These are phyloP conservation scores for Hymenoscyphus infarciens DNA, from an alignment of 2,329 filamentous ascomycete species.

Conservation along the genomic window DNA sequence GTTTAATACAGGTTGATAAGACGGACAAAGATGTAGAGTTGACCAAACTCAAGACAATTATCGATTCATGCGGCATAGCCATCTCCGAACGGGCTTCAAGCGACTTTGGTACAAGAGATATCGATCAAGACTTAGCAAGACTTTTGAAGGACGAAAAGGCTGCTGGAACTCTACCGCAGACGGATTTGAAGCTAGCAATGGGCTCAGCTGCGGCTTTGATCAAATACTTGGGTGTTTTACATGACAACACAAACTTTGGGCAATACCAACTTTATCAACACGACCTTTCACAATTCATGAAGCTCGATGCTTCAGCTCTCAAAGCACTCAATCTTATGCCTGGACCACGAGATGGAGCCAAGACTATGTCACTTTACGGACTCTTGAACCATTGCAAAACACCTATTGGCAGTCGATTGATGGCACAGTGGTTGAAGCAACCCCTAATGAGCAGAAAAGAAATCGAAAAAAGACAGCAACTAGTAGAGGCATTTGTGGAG, in stretches of 20 bases:
- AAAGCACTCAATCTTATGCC: constrained; percentile 97
- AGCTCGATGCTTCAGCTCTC: constrained; percentile 88
- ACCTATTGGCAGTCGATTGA: constrained; percentile 79
- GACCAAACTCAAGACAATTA: constrained; percentile 80
- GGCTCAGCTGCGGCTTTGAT: constrained; percentile 89
- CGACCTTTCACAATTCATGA: constrained; percentile 96
- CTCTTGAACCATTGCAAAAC: constrained; percentile 98
- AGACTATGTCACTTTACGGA: constrained; percentile 94
- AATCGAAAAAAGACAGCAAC: constrained; percentile 85
- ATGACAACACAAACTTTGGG: constrained; percentile 91
- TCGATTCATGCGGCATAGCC: constrained; percentile 87
- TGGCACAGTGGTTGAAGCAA: constrained; percentile 97
- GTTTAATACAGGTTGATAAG: constrained; percentile 76
- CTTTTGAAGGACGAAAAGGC: constrained; percentile 83
- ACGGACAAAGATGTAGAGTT: constrained; percentile 84
- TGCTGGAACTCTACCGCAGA: constrained; percentile 75
- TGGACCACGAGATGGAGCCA: constrained; percentile 87
- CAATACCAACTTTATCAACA: constrained; percentile 98
- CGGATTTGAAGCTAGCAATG: constrained; percentile 94
- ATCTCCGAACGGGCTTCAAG: constrained; percentile 72
- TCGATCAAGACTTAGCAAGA: constrained; percentile 89
- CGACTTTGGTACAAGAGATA: constrained; percentile 86
- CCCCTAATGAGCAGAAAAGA: constrained; percentile 87
- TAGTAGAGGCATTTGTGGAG: constrained; percentile 91
- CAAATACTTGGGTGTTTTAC: constrained; percentile 87